Conservation (phyloP, 1,284 basidiomycete genomes). For the Somion occarium region DNA sequence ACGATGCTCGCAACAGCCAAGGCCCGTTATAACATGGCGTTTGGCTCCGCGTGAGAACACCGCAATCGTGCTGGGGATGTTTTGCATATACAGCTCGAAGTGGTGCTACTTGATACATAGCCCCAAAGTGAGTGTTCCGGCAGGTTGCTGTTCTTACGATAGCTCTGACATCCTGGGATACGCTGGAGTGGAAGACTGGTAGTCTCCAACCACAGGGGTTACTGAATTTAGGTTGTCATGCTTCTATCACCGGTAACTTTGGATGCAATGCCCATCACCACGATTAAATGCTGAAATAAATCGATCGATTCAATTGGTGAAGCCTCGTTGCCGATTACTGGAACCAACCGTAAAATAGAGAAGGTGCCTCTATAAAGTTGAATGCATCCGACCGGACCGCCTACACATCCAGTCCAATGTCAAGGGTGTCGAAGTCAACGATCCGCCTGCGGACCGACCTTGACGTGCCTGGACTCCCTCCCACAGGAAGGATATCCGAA, state of each 20-base stretch:
- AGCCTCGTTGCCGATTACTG: not conserved
- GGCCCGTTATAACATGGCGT: too few species aligned
- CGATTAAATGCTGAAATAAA: not conserved
- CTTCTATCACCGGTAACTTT: not conserved
- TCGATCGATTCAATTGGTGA: not conserved
- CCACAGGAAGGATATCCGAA: constrained; percentile 33
- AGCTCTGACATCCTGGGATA: not conserved
- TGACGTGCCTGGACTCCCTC: constrained; percentile 5
- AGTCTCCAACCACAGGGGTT: not conserved
- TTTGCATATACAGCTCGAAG: not conserved
- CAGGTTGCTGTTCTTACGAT: too few species aligned
- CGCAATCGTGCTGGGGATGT: too few species aligned
- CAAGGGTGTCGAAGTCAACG: constrained; percentile 4
- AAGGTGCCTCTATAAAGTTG: not conserved
- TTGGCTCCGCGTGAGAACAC: not conserved
- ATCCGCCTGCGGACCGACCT: not conserved
- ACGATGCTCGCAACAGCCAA: too few species aligned
- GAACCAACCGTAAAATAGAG: not conserved
- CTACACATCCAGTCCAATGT: not conserved
- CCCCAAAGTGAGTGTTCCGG: too few species aligned
- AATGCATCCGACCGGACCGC: constrained; percentile 1
- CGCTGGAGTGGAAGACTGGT: not conserved
- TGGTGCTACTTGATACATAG: too few species aligned
- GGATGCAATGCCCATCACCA: not conserved
- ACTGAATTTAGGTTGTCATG: not conserved